These are phyloP conservation scores for Zygosaccharomyces rouxii DNA, from an alignment of 805 yeast species.

Conservation along the genomic window DNA sequence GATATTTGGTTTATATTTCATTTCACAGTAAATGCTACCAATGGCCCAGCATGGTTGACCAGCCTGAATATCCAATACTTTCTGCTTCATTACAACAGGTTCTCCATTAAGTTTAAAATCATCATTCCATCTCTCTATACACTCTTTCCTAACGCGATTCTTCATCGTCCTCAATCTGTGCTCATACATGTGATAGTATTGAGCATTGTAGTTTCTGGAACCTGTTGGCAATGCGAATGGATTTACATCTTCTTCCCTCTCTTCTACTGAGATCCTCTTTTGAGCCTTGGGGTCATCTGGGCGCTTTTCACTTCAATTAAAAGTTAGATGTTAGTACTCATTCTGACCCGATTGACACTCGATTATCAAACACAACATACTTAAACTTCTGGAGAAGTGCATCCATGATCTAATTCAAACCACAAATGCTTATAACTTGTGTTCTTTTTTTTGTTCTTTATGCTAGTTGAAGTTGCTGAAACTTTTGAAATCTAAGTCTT, in stretches of 20 bases:
- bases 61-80: constrained; percentile 40
- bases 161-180: constrained; percentile 47
- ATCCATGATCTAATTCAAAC: constrained; percentile 11
- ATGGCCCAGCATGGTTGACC: constrained; percentile 64
- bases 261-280: constrained; percentile 16
- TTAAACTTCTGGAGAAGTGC: constrained; percentile 16
- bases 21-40: constrained; percentile 82
- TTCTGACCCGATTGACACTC: not conserved
- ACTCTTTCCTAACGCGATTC: constrained; percentile 44
- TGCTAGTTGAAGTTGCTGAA: not conserved
- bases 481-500: not conserved
- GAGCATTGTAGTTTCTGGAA: constrained; percentile 46
- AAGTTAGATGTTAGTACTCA: not conserved
- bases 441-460: not conserved
- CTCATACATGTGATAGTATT: constrained; percentile 55
- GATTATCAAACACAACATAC: constrained; percentile 7
- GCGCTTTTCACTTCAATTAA: constrained; percentile 11
- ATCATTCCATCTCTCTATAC: constrained; percentile 53
- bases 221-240: constrained; percentile 28
- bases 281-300: constrained; percentile 13
- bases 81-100: constrained; percentile 40
- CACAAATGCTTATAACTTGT: not conserved
- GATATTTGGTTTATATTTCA: constrained; percentile 81
- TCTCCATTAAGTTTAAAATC: constrained; percentile 39
- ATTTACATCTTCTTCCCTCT: constrained; percentile 15